phyloP scores from a whole-genome alignment of 192 early-diverging fungal genomes.

The Allomyces macrogynus region DNA sequence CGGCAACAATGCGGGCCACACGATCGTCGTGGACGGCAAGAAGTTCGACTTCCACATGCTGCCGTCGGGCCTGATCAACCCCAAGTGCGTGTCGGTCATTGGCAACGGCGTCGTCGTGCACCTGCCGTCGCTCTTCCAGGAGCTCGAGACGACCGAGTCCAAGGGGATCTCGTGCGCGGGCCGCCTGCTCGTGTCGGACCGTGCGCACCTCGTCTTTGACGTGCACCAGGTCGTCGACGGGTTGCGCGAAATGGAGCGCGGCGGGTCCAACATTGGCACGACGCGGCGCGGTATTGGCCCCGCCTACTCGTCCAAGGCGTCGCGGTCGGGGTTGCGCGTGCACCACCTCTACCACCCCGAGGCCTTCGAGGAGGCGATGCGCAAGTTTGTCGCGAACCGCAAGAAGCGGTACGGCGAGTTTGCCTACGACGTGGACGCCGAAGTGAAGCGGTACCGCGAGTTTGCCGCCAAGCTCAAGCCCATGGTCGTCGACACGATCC shows the following conservation, averaged over 20 bases:
- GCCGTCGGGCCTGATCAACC: conserved; percentile 68
- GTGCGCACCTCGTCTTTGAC: conserved; percentile 94
- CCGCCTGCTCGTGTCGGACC: conserved; percentile 77
- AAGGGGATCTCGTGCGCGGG: conserved; percentile 49
- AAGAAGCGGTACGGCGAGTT: conserved; percentile 82
- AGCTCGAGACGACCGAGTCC: conserved; percentile 59
- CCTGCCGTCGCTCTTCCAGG: conserved; percentile 81
- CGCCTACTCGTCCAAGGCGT: conserved; percentile 90
- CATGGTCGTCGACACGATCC: conserved; percentile 74
- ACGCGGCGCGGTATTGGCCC: conserved; percentile 96
- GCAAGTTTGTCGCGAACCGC: conserved; percentile 59
- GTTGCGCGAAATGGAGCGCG: conserved; percentile 76
- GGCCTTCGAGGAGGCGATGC: conserved; percentile 66
- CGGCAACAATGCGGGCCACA: conserved; percentile 97
- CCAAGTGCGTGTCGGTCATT: conserved; percentile 61
- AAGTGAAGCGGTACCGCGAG: conserved; percentile 56
- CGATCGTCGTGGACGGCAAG: conserved; percentile 79
- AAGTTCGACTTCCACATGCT: conserved; percentile 97
- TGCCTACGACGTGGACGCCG: conserved; percentile 79
- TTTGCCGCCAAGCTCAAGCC: conserved; percentile 60
- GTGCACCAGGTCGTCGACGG: conserved; percentile 91
- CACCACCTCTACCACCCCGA: conserved; percentile 59
- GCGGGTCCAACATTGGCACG: conserved; percentile 71
- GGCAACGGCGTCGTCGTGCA: conserved; percentile 95
- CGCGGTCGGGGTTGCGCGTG: conserved; percentile 79